phyloP scores from a whole-genome alignment of 495 filamentous ascomycete genomes.

The Tuber melanosporum region DNA sequence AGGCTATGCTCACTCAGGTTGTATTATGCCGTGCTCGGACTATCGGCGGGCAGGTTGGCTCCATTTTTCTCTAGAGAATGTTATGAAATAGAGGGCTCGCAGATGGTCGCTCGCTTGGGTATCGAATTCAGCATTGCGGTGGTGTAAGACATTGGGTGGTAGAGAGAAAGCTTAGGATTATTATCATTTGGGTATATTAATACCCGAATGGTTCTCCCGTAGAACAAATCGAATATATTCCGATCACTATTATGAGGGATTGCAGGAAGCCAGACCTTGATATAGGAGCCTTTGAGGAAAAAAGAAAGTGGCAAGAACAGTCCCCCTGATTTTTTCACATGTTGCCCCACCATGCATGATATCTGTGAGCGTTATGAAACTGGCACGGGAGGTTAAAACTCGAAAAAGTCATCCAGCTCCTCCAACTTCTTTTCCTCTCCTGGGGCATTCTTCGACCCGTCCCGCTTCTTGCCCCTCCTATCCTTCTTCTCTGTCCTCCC shows the following conservation, averaged over 20 bases:
- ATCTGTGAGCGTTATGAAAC: neutral
- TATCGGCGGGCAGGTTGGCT: neutral
- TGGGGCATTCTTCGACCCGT: conserved; percentile 20
- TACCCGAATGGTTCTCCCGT: neutral
- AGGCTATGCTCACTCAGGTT: neutral
- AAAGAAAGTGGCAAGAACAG: neutral
- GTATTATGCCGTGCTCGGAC: neutral
- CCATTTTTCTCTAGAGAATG: neutral
- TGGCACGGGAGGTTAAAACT: conserved; percentile 21
- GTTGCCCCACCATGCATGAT: neutral
- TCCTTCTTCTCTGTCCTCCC: conserved; percentile 9
- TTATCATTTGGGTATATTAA: neutral
- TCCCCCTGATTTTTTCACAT: neutral
- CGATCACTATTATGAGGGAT: neutral
- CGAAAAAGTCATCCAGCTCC: conserved; percentile 37
- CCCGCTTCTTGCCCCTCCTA: conserved; percentile 13
- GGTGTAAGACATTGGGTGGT: neutral
- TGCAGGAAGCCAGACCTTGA: neutral
- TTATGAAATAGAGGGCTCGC: neutral
- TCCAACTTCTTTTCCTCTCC: conserved; percentile 27
- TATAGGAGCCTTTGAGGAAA: neutral
- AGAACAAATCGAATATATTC: neutral
- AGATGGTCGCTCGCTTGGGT: neutral
- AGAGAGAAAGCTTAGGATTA: neutral
- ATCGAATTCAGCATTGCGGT: neutral